Base-by-base conservation (phyloP, 495 filamentous ascomycete species). In the Aspergillus carlsbadensis region DNA sequence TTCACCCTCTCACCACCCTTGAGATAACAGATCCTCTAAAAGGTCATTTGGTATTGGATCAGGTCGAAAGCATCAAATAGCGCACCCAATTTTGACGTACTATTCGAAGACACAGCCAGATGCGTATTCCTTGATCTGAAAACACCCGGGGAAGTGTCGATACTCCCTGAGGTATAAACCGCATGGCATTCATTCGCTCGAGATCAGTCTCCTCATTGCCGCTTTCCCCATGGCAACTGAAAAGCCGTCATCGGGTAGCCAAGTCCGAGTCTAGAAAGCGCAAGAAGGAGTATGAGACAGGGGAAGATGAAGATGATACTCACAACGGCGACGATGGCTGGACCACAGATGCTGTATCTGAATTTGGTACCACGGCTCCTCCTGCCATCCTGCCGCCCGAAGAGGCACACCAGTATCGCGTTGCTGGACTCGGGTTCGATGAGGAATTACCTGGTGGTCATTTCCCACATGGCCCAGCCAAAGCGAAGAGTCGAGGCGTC, bases 331-430 rank as follows among this genome's bases (percentile, higher is more conserved):
- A 46, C 22, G 62, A 59, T 0, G 63, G 60, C 34, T 66, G 71
- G 54, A 72, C 70, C 11, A 76, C 71, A 3, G 72, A 75, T 55
- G 64, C 67, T 48, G 64, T 64, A 34, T 74, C 72, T 3, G 71
- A 76, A 26, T 52, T 49, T 22, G 65, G 49, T 14, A 57, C 61
- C 41, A 56, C 61, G 6, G 62, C 57, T 5, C 33, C 56, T 8
- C 65, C 66, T 8, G 58, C 77, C 33, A 69, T 70, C 43, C 57
- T 81, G 31, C 73, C 74, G 2, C 77, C 77, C 1, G 73, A 75
- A 20, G 77, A 80, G 56, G 67, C 72, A 7, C 66, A 64, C 43
- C 78, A 82, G 55, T 81, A 80, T 51, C 71, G 72, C 45, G 57
- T 72, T 14, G 80, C 77, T 10, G 78, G 79, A 39, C 71, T 79